Evolutionary conservation across 805 yeast species (phyloP).

Genomic region (Kodamaea lidongshanica): DNA sequence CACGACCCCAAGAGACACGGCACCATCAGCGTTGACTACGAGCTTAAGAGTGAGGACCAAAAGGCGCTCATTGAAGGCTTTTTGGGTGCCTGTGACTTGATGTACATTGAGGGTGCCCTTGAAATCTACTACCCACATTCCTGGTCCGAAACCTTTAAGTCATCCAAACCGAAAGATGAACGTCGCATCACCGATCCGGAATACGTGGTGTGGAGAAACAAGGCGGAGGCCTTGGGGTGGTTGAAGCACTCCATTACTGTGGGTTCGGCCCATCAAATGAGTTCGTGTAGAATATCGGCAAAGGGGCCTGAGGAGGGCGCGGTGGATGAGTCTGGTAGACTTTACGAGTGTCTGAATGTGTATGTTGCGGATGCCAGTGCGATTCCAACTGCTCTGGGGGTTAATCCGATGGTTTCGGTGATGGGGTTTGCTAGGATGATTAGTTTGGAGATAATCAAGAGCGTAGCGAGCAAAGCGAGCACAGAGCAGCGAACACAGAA

Average conservation of each 20-base stretch:
- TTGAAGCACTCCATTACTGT: too few relatives aligned
- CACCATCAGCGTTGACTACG: slow-evolving; percentile 32
- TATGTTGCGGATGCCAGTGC: slow-evolving; percentile 24
- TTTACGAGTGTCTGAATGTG: slow-evolving; percentile 20
- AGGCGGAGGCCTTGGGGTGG: slow-evolving; percentile 22
- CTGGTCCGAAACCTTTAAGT: slow-evolving; percentile 30
- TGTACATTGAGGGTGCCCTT: slow-evolving; percentile 43
- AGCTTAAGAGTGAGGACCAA: slow-evolving; percentile 35
- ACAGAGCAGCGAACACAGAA: too few relatives aligned
- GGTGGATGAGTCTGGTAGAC: slow-evolving; percentile 17
- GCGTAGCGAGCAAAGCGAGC: too few relatives aligned
- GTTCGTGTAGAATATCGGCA: slow-evolving; percentile 20
- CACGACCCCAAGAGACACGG: slow-evolving; percentile 29
- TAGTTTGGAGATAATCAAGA: slow-evolving; percentile 14
- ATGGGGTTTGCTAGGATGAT: slow-evolving; percentile 20
- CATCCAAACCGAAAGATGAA: slow-evolving; percentile 28
- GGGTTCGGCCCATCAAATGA: slow-evolving; percentile 26
- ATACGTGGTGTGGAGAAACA: slow-evolving; percentile 30
- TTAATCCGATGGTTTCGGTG: slow-evolving; percentile 21
- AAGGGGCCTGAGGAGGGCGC: slow-evolving; percentile 22
- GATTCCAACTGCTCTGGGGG: slow-evolving; percentile 23
- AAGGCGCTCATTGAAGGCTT: slow-evolving; percentile 32
- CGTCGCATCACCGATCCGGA: slow-evolving; percentile 38
- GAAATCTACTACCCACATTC: slow-evolving; percentile 33
- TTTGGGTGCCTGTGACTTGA: slow-evolving; percentile 36